Evolutionary conservation across 192 early-diverging fungal species (phyloP).

Genomic region (Coemansia aciculifera): DNA sequence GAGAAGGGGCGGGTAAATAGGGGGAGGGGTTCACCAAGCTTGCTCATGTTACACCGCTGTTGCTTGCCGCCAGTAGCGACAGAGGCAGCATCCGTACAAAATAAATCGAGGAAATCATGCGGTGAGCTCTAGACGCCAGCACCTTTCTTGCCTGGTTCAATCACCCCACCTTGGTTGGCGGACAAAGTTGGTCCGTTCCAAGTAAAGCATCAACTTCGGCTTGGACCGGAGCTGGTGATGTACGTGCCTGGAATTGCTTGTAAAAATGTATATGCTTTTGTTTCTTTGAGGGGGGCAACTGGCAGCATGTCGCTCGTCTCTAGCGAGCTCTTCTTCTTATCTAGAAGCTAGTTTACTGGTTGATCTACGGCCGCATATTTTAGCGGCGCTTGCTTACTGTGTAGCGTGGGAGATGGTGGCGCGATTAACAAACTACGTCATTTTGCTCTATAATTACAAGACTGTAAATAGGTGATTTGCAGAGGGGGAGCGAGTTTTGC

Average conservation of each 20-base stretch:
- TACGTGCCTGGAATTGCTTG: too few relatives aligned
- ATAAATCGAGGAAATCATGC: neutral
- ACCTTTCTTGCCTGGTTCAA: neutral
- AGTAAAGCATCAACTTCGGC: neutral
- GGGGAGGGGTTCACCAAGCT: neutral
- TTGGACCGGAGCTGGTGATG: neutral
- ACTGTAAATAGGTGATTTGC: neutral
- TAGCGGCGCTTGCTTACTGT: neutral
- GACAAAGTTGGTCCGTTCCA: neutral
- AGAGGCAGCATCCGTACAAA: neutral
- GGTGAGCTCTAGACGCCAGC: neutral
- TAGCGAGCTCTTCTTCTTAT: neutral
- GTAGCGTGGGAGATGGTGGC: neutral
- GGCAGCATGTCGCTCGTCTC: too few relatives aligned
- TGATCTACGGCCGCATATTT: neutral
- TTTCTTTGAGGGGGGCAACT: too few relatives aligned
- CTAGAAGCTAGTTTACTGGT: neutral
- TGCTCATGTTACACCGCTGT: slow-evolving; percentile 4
- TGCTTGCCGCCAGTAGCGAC: slow-evolving; percentile 6
- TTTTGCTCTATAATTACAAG: neutral
- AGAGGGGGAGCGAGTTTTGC: neutral
- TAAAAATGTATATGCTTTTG: too few relatives aligned
- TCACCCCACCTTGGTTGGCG: neutral
- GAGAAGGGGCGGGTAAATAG: slow-evolving; percentile 11
- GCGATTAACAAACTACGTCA: slow-evolving; percentile 1